These are phyloP conservation scores for Thecaphora thlaspeos DNA, from an alignment of 1,284 basidiomycete species.

Conservation along the genomic window DNA sequence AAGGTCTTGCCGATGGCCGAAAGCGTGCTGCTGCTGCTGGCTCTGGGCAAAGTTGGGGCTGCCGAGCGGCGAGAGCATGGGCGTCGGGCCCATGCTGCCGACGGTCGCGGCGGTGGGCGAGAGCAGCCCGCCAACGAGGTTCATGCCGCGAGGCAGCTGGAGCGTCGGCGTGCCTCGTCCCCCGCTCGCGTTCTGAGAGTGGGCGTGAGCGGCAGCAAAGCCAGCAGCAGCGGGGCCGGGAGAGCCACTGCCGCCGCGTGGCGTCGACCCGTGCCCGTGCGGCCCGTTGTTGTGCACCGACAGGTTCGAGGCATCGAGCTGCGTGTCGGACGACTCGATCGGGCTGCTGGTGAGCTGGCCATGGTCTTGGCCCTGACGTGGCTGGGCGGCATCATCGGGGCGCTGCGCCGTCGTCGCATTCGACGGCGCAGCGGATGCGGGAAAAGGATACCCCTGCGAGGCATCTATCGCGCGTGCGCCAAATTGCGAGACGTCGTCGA, in stretches of 20 bases:
- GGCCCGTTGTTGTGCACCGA: not conserved
- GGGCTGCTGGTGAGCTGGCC: constrained; percentile 1
- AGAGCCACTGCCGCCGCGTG: not conserved
- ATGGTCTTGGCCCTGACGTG: no score
- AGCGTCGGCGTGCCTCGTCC: constrained; percentile 24
- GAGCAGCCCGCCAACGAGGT: constrained; percentile 29
- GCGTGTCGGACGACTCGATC: not conserved
- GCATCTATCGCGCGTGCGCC: no score
- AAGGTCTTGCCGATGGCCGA: not conserved
- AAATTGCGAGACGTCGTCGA: no score
- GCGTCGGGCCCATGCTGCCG: constrained; percentile 12
- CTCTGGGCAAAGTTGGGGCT: constrained; percentile 9
- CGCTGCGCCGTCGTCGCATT: no score
- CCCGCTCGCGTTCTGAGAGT: not conserved
- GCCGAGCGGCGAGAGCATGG: constrained; percentile 18
- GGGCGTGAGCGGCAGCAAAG: not conserved
- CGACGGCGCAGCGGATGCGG: not conserved
- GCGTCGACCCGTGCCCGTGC: not conserved
- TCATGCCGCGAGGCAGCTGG: constrained; percentile 21
- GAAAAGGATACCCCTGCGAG: constrained; percentile 1
- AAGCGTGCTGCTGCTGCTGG: not conserved
- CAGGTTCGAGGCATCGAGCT: not conserved
- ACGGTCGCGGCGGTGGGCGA: constrained; percentile 37
- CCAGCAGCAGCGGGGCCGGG: not conserved
- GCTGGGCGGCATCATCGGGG: no score